Conservation (phyloP, 2,329 filamentous ascomycete genomes). For the Beauveria rudraprayagi region DNA sequence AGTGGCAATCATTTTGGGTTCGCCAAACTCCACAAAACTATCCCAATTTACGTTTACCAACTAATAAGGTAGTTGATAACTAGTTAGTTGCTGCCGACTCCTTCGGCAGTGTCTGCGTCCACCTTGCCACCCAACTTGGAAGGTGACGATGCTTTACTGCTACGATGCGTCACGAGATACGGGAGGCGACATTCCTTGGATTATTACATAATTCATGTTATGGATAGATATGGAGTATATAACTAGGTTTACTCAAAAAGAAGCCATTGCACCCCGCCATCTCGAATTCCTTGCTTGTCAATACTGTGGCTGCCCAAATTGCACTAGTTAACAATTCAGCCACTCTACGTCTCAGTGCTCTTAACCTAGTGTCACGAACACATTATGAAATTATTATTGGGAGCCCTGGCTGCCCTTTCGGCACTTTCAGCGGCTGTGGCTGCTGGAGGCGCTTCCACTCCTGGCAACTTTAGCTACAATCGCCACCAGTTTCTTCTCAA, state of each 20-base stretch:
- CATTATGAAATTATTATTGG: constrained; percentile 1
- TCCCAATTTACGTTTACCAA: not conserved
- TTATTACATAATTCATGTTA: not conserved
- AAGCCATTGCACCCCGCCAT: not conserved
- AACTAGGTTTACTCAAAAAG: not conserved
- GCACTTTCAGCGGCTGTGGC: not conserved
- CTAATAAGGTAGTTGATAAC: no score
- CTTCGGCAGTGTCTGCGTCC: not conserved
- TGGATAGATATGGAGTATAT: not conserved
- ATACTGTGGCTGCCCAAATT: not conserved
- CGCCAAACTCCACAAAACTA: not conserved
- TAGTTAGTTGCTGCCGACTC: not conserved
- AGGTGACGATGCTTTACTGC: not conserved
- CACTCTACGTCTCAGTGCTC: not conserved
- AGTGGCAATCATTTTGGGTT: not conserved
- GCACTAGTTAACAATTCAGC: not conserved
- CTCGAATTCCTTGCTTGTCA: not conserved
- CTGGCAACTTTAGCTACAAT: constrained; percentile 30
- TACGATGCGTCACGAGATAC: not conserved
- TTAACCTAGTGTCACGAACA: not conserved
- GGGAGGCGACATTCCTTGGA: not conserved
- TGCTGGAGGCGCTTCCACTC: not conserved
- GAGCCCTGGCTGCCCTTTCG: not conserved
- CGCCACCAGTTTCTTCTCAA: constrained; percentile 30
- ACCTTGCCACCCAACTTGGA: not conserved